Evolutionary conservation across 1,284 basidiomycete species (phyloP).

Genomic region (Malassezia dermatis): DNA sequence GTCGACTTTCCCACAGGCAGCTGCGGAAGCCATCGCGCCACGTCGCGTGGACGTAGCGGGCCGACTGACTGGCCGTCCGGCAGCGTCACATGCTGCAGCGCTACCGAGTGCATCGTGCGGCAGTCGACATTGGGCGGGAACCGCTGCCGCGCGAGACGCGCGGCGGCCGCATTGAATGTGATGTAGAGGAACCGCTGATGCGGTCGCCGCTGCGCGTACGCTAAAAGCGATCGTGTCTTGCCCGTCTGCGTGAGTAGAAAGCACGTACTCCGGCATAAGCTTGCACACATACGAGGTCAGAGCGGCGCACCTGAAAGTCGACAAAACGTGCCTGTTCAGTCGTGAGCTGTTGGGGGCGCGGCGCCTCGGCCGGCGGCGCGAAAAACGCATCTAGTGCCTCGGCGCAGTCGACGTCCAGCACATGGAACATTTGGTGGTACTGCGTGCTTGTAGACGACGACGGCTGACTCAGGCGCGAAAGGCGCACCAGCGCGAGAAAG

Average conservation of each 20-base stretch:
- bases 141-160: constrained; percentile 22
- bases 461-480: constrained; percentile 21
- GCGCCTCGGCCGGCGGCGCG: constrained; percentile 1
- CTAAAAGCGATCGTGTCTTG: constrained; percentile 34
- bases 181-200: constrained; percentile 33
- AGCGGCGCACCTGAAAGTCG: constrained; percentile 21
- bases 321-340: constrained; percentile 34
- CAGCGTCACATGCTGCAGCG: constrained; percentile 26
- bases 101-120: constrained; percentile 39
- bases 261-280: constrained; percentile 28
- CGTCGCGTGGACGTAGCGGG: constrained; percentile 27
- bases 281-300: constrained; percentile 36
- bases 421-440: constrained; percentile 22
- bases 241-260: constrained; percentile 17
- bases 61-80: constrained; percentile 26
- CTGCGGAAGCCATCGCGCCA: constrained; percentile 23
- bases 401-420: constrained; percentile 29
- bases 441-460: not conserved
- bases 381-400: constrained; percentile 25
- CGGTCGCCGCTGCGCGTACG: constrained; percentile 29
- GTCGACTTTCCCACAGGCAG: constrained; percentile 25
- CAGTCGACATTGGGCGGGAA: constrained; percentile 36
- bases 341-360: constrained; percentile 19
- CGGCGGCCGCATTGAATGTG: constrained; percentile 38
- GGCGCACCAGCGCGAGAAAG: constrained; percentile 27